Evolutionary conservation across 805 yeast genomes (phyloP).

Genomic region (Kurtzmaniella fragi): DNA sequence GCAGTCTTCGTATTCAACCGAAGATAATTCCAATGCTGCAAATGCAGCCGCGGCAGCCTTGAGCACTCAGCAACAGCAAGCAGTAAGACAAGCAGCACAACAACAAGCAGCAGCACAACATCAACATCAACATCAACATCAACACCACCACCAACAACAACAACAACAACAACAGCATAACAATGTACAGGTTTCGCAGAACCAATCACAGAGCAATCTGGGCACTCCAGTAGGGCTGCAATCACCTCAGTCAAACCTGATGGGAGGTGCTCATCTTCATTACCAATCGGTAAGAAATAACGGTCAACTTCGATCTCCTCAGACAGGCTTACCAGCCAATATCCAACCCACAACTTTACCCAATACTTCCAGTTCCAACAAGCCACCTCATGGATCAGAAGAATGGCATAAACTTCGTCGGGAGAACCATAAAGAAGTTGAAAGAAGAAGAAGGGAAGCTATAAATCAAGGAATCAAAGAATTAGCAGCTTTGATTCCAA

Average conservation of each 20-base stretch:
- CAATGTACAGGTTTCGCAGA: not conserved
- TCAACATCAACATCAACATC: slow-evolving; percentile 14
- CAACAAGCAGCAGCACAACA: slow-evolving; percentile 13
- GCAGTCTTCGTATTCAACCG: slow-evolving; percentile 25
- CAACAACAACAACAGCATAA: slow-evolving; percentile 13
- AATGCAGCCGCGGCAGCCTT: slow-evolving; percentile 13
- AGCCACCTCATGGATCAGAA: slow-evolving; percentile 69
- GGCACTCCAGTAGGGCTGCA: slow-evolving; percentile 11
- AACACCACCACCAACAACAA: slow-evolving; percentile 12
- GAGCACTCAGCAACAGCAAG: slow-evolving; percentile 14
- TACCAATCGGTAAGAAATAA: slow-evolving; percentile 3
- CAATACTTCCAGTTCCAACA: slow-evolving; percentile 21
- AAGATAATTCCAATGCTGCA: slow-evolving; percentile 9
- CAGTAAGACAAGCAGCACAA: slow-evolving; percentile 12
- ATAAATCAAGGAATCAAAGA: slow-evolving; percentile 85
- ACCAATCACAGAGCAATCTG: slow-evolving; percentile 13
- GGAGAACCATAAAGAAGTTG: slow-evolving; percentile 93
- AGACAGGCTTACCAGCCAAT: slow-evolving; percentile 3
- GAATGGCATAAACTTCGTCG: slow-evolving; percentile 82
- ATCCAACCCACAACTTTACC: slow-evolving; percentile 33
- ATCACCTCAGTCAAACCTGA: slow-evolving; percentile 9
- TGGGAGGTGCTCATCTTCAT: slow-evolving; percentile 11
- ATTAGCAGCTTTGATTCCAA: slow-evolving; percentile 72
- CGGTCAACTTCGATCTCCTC: not conserved
- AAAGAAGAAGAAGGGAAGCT: slow-evolving; percentile 83